phyloP scores from a whole-genome alignment of 179 eudicot genomes.

The Silene noctiflora region DNA sequence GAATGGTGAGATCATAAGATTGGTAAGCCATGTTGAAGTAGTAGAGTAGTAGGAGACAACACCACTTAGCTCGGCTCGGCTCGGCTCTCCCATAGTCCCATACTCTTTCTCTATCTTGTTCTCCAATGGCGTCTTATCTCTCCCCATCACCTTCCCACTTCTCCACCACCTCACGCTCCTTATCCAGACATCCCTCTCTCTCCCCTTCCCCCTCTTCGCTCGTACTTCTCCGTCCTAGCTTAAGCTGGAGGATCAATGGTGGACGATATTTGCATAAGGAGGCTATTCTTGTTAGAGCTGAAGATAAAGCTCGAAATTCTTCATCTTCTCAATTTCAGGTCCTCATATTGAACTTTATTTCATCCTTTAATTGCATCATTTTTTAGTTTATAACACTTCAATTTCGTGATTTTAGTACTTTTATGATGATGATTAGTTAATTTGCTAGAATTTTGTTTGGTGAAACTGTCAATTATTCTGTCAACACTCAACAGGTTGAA shows the following conservation, averaged over 20 bases:
- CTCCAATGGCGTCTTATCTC: conserved; percentile 31
- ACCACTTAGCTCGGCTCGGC: background rate
- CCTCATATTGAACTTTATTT: background rate
- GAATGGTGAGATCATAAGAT: no score
- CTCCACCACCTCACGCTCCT: conserved; percentile 23
- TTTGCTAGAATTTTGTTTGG: no score
- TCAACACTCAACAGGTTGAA: no score
- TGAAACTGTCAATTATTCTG: no score
- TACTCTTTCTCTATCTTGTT: background rate
- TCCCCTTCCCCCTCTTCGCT: conserved; percentile 16
- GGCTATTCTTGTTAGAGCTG: conserved; percentile 56
- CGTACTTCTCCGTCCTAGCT: conserved; percentile 11
- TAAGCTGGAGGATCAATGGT: conserved; percentile 14
- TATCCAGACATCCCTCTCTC: conserved; percentile 11
- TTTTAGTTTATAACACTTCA: no score
- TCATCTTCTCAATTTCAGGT: conserved; percentile 40
- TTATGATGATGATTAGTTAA: background rate
- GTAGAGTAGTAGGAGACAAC: background rate
- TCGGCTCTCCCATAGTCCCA: no score
- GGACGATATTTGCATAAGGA: conserved; percentile 33
- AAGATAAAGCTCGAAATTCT: conserved; percentile 51
- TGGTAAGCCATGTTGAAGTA: no score
- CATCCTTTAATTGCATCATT: background rate
- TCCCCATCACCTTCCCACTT: conserved; percentile 11
- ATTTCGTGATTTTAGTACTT: background rate